These are phyloP conservation scores for Sanguinoderma infundibulare DNA, from an alignment of 1,284 basidiomycete genomes.

Conservation along the genomic window DNA sequence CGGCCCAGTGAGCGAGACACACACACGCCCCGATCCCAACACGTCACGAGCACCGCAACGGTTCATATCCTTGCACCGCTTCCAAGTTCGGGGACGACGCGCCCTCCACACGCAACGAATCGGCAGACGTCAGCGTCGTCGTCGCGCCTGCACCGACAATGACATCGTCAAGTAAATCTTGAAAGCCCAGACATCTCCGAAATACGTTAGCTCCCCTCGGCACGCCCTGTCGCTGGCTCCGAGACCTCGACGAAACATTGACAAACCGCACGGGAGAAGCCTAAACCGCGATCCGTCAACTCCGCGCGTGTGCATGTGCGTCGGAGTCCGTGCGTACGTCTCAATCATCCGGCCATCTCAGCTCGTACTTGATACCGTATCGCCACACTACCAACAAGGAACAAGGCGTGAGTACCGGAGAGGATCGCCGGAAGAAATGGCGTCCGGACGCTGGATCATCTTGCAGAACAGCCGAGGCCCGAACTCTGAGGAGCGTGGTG, in stretches of 20 bases:
- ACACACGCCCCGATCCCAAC: no score
- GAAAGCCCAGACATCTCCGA: no score
- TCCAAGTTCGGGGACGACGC: background rate
- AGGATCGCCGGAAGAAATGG: constrained; percentile 3
- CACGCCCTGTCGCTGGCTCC: no score
- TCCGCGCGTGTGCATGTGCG: background rate
- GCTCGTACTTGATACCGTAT: background rate
- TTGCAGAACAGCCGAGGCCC: background rate
- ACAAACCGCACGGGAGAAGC: background rate
- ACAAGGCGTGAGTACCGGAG: background rate
- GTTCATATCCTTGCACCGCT: background rate
- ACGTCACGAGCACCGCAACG: background rate
- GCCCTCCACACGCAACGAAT: no score
- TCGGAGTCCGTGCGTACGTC: background rate
- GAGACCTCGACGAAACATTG: no score
- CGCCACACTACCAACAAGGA: background rate
- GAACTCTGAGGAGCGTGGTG: background rate
- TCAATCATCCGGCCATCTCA: background rate
- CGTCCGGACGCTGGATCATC: background rate
- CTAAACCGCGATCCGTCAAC: background rate
- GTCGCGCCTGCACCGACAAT: no score
- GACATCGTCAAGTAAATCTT: no score
- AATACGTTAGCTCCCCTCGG: no score
- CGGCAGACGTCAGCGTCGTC: no score
- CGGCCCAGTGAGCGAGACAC: background rate